A percentile compares a stretch with the other conserved stretches of the same genome.
Evolutionary conservation across 2,329 filamentous ascomycete genomes (phyloP).

Genomic region (Zymoseptoria crescenta): DNA sequence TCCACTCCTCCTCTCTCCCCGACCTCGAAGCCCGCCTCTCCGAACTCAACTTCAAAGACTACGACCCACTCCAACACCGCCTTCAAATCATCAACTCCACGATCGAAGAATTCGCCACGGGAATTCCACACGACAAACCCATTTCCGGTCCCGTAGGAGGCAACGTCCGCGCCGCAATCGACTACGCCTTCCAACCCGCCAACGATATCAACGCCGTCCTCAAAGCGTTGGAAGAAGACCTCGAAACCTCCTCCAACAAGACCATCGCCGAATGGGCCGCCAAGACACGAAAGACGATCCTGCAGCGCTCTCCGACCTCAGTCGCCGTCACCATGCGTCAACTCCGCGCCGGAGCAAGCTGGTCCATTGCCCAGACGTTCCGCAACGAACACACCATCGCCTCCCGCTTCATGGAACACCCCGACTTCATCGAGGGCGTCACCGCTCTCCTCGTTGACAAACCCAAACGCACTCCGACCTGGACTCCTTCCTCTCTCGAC

Average conservation of each 20-base stretch:
- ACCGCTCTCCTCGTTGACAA: slow-evolving; percentile 69
- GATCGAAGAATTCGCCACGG: slow-evolving; percentile 84
- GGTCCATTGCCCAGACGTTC: slow-evolving; percentile 82
- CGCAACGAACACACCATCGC: slow-evolving; percentile 78
- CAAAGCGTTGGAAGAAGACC: slow-evolving; percentile 48
- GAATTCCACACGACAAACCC: slow-evolving; percentile 64
- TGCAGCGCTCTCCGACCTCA: slow-evolving; percentile 73
- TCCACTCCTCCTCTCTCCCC: slow-evolving; percentile 81
- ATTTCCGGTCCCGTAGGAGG: slow-evolving; percentile 42
- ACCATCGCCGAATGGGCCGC: slow-evolving; percentile 63
- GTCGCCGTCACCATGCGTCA: slow-evolving; percentile 78
- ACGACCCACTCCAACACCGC: slow-evolving; percentile 54
- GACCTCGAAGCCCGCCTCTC: slow-evolving; percentile 76
- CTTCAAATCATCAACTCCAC: slow-evolving; percentile 71
- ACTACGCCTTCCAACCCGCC: slow-evolving; percentile 49
- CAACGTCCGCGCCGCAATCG: slow-evolving; percentile 68
- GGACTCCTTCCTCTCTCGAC: slow-evolving; percentile 67
- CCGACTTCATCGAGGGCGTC: slow-evolving; percentile 91
- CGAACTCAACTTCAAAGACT: slow-evolving; percentile 82
- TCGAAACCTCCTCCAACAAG: slow-evolving; percentile 35
- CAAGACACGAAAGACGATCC: slow-evolving; percentile 66
- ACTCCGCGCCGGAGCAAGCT: slow-evolving; percentile 65
- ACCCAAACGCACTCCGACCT: slow-evolving; percentile 56
- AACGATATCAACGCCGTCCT: slow-evolving; percentile 63
- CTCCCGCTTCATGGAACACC: slow-evolving; percentile 77